Percentiles rank a stretch among this genome's conserved stretches.
phyloP scores from a whole-genome alignment of 2,329 filamentous ascomycete genomes.

The Aspergillus pseudotamarii region DNA sequence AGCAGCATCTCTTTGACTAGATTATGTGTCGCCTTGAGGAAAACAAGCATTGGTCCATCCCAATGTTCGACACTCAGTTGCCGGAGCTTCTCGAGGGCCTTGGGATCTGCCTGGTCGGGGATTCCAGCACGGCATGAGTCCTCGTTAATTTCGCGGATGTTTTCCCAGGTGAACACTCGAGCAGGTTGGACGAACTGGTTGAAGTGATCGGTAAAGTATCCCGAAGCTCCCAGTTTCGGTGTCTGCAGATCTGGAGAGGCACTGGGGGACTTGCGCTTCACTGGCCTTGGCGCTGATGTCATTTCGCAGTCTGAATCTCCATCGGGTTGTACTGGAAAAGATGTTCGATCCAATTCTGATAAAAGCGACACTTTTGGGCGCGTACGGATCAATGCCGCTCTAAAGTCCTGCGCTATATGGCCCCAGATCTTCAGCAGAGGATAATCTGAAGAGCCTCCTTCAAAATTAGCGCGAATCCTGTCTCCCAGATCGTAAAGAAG shows the following conservation, averaged over 20 bases:
- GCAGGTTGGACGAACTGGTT: conserved; percentile 21
- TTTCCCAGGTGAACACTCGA: conserved; percentile 32
- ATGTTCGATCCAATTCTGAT: conserved; percentile 34
- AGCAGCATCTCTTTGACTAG: conserved; percentile 43
- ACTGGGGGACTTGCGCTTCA: conserved; percentile 27
- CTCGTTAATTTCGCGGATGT: conserved; percentile 59
- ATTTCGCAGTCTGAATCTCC: conserved; percentile 34
- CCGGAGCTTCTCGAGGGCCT: conserved; percentile 63
- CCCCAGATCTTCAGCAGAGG: conserved; percentile 48
- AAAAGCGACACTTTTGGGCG: conserved; percentile 38
- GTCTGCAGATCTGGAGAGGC: conserved; percentile 4
- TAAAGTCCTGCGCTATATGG: conserved; percentile 55
- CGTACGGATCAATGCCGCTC: conserved; percentile 49
- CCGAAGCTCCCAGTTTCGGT: background rate
- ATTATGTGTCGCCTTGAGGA: conserved; percentile 34
- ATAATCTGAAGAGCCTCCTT: conserved; percentile 49
- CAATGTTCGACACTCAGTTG: conserved; percentile 62
- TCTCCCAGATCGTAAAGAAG: conserved; percentile 62
- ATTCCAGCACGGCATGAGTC: conserved; percentile 60
- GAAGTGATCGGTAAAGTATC: conserved; percentile 27
- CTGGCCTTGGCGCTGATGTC: conserved; percentile 3
- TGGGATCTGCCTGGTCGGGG: conserved; percentile 61
- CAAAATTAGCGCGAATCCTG: conserved; percentile 56
- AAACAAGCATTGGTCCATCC: conserved; percentile 54
- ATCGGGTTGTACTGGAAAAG: conserved; percentile 33